Conservation (phyloP, 2,329 filamentous ascomycete genomes). For the Neoarthrinium moseri region DNA sequence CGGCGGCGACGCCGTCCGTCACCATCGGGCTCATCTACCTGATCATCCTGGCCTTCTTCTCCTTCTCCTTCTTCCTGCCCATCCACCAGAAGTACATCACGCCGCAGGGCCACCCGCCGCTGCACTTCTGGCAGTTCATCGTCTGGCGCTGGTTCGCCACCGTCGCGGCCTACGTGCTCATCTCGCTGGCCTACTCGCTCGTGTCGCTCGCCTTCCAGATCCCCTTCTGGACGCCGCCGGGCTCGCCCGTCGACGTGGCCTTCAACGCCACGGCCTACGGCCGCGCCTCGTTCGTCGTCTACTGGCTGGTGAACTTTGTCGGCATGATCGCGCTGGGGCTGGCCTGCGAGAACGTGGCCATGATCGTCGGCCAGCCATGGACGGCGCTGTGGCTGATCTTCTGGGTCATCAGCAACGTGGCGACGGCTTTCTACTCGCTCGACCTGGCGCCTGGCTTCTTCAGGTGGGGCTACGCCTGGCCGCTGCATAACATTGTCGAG, state of each 20-base stretch:
- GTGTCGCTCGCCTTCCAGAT: constrained; percentile 63
- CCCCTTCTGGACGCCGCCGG: constrained; percentile 52
- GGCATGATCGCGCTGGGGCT: constrained; percentile 64
- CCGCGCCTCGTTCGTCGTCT: constrained; percentile 57
- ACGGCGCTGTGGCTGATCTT: constrained; percentile 62
- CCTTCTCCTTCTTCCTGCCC: constrained; percentile 63
- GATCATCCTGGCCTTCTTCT: constrained; percentile 68
- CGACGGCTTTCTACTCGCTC: constrained; percentile 58
- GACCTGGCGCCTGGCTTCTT: constrained; percentile 60
- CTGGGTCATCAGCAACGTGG: constrained; percentile 66
- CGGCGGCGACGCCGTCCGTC: constrained; percentile 54
- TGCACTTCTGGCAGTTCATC: constrained; percentile 57
- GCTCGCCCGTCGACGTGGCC: constrained; percentile 29
- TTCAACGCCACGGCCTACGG: constrained; percentile 52
- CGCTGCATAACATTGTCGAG: constrained; percentile 61
- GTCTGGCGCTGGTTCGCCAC: constrained; percentile 58
- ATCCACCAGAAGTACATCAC: constrained; percentile 59
- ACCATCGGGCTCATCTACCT: constrained; percentile 65
- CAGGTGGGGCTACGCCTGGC: constrained; percentile 62
- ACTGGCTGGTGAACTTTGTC: constrained; percentile 62
- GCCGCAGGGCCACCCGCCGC: constrained; percentile 52
- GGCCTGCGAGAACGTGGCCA: constrained; percentile 64
- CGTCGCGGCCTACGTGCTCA: constrained; percentile 56
- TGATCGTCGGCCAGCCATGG: constrained; percentile 62
- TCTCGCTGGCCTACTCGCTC: constrained; percentile 63